Conservation (phyloP, 495 filamentous ascomycete species). For the Penicillium samsonianum region DNA sequence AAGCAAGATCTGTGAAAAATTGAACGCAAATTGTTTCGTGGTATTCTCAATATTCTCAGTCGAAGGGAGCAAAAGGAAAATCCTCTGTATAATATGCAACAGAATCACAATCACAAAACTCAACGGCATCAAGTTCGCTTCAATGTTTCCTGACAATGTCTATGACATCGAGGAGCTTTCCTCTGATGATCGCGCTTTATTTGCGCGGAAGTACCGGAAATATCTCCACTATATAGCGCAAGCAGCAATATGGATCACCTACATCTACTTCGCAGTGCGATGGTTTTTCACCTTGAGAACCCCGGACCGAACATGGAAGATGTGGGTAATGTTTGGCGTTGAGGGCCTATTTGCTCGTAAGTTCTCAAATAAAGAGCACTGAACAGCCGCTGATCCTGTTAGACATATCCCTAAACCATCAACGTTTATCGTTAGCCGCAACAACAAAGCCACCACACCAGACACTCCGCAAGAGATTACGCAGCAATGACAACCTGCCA, state of each 20-base stretch:
- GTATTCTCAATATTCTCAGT: neutral
- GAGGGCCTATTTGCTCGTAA: conserved; percentile 34
- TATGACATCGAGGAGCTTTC: conserved; percentile 31
- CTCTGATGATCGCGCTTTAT: conserved; percentile 18
- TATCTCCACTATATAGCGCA: conserved; percentile 25
- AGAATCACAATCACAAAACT: neutral
- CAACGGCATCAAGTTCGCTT: conserved; percentile 12
- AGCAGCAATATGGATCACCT: conserved; percentile 25
- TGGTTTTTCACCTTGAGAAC: conserved; percentile 16
- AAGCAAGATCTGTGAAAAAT: neutral
- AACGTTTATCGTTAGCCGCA: conserved; percentile 26
- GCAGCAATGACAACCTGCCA: conserved; percentile 30
- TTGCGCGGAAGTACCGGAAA: conserved; percentile 25
- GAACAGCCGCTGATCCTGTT: neutral
- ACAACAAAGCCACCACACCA: conserved; percentile 12
- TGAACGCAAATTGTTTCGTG: neutral
- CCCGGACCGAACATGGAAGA: conserved; percentile 27
- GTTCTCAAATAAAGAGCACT: neutral
- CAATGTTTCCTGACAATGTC: conserved; percentile 18
- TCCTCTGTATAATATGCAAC: conserved; percentile 8
- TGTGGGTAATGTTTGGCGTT: conserved; percentile 33
- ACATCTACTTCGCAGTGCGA: conserved; percentile 29
- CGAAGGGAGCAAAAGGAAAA: neutral
- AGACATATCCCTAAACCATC: conserved; percentile 33
- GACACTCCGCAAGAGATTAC: conserved; percentile 26